A percentile compares a stretch with the other conserved stretches of the same genome.
Conservation (phyloP, 1,284 basidiomycete genomes). For the Sporisorium scitamineum region DNA sequence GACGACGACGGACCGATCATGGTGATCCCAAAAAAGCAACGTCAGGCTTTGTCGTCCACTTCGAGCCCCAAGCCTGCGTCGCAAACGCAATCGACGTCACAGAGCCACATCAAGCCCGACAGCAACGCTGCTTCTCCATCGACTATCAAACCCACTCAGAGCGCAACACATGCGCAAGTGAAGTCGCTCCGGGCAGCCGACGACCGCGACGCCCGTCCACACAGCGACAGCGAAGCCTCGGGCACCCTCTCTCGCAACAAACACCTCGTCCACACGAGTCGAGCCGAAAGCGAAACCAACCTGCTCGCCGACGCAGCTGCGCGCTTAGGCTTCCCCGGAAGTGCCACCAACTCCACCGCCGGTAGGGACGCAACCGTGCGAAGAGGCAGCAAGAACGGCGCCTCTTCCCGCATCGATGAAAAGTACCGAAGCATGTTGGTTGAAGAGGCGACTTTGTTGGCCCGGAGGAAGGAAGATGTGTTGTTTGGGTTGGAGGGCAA, state of each 20-base stretch:
- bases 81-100: neutral
- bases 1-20: constrained; percentile 65
- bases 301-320: constrained; percentile 12
- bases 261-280: neutral
- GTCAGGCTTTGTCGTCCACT: constrained; percentile 14
- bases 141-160: neutral
- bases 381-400: constrained; percentile 22
- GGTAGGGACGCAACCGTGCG: constrained; percentile 19
- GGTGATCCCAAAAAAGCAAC: constrained; percentile 47
- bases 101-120: neutral
- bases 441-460: constrained; percentile 64
- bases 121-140: neutral
- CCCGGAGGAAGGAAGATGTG: constrained; percentile 66
- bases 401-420: constrained; percentile 46
- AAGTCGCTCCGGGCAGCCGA: neutral
- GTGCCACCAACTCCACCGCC: neutral
- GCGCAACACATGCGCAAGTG: constrained; percentile 8
- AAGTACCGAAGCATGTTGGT: constrained; percentile 63
- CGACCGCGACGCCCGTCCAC: constrained; percentile 8
- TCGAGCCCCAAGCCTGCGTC: constrained; percentile 18
- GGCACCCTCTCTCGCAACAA: neutral
- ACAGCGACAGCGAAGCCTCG: constrained; percentile 32
- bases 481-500: constrained; percentile 38
- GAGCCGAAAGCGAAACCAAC: constrained; percentile 36
- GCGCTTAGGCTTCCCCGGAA: constrained; percentile 10